These are phyloP conservation scores for Phyllosticta citribraziliensis DNA, from an alignment of 2,329 filamentous ascomycete species.

Conservation along the genomic window DNA sequence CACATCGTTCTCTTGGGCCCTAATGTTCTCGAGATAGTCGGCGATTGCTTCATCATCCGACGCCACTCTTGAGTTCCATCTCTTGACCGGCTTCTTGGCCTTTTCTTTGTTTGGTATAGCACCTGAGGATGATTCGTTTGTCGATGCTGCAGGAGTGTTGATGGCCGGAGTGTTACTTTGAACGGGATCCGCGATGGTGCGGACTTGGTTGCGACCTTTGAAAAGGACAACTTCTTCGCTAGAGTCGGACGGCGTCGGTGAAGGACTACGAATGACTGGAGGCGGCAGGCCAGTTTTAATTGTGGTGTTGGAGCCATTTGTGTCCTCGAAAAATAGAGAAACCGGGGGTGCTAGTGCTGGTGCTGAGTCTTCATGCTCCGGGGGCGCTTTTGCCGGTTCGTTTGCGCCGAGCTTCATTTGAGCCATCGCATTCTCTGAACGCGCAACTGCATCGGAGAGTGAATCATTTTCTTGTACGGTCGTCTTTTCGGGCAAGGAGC, in stretches of 20 bases:
- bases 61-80: background rate
- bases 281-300: background rate
- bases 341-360: background rate
- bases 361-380: background rate
- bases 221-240: conserved; percentile 60
- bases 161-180: background rate
- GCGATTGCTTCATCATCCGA: conserved; percentile 44
- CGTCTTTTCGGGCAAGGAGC: conserved; percentile 12
- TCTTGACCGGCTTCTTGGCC: background rate
- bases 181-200: conserved; percentile 1
- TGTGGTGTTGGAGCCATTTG: background rate
- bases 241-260: conserved; percentile 43
- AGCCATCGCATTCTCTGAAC: conserved; percentile 19
- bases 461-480: conserved; percentile 12
- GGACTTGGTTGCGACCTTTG: conserved; percentile 18
- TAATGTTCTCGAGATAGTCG: conserved; percentile 64
- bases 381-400: background rate
- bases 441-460: conserved; percentile 8
- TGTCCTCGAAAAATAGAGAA: conserved; percentile 8
- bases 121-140: background rate
- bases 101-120: background rate
- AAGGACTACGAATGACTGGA: conserved; percentile 26
- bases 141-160: background rate
- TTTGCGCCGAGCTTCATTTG: conserved; percentile 16
- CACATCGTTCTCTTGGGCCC: conserved; percentile 32